Base-by-base conservation (phyloP, 2,329 filamentous ascomycete species). In the Diaporthe citriasiana region DNA sequence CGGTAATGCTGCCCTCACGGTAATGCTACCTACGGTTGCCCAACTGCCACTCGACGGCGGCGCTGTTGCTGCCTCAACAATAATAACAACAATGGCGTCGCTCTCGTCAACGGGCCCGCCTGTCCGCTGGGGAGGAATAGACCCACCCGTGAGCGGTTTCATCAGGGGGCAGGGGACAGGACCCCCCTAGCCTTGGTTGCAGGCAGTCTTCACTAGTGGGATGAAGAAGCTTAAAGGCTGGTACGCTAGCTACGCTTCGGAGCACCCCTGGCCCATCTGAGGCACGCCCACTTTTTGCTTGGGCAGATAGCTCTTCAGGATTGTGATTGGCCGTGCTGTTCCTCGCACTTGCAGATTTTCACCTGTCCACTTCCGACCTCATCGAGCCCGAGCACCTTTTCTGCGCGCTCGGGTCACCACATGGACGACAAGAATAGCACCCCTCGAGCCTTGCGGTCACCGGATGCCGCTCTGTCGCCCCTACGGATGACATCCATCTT, bases 271-370 rank as follows among this genome's bases (percentile, higher is more conserved):
- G 45, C 63, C 9, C 1, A 38, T 68, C 63, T 68, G 63, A 68
- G 15, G 51, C 63, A 47, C n/a, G 51, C 42, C 63, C 63, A 57
- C 65, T 71, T 33, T 68, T 68, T 38, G 17, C 42, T 40, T 70
- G 68, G 40, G 47, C 53, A 65, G 71, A 47, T 47, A 77, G 75
- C 76, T 76, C 78, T 57, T 77, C 73, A 76, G 74, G 68, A 63
- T 35, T 55, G 51, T 79, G 77, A 79, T 79, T 80, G 78, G 78
- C 33, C 72, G 38, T 27, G 33, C 47, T 17, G 47, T 40, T 40
- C 73, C 71, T 75, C 71, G 73, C 74, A 74, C 56, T 51, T 74
- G 68, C 72, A 68, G 68, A 45, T 71, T 63, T 53, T 25, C 33
- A 59, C 65, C 65, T 56, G 42, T 27, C 47, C 42, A 51, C 60